Evolutionary conservation across 108 stramenopile genomes (phyloP).

Genomic region (Fragilaria radians): DNA sequence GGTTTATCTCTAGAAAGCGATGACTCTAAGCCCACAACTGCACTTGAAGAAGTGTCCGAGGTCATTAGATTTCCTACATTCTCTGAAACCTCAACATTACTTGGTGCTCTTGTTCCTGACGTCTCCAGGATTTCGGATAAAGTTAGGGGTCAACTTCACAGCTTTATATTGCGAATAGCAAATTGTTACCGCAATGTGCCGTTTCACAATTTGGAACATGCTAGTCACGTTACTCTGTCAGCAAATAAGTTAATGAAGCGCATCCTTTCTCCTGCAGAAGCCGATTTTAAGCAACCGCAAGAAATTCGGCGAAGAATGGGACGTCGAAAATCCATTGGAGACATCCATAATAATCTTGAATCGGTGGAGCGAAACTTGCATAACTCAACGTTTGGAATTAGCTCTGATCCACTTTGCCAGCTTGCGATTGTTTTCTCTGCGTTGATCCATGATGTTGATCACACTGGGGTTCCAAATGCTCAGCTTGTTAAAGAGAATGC

Average conservation of each 20-base stretch:
- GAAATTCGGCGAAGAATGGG: neutral
- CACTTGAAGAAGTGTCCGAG: neutral
- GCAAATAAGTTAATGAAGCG: constrained; percentile 21
- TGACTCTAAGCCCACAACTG: neutral
- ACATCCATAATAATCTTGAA: neutral
- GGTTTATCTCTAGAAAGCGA: neutral
- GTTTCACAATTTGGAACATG: constrained; percentile 43
- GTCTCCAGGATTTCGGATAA: neutral
- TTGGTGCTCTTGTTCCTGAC: neutral
- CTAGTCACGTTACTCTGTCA: constrained; percentile 25
- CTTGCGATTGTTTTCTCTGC: constrained; percentile 24
- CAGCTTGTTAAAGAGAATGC: constrained; percentile 17
- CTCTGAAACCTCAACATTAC: neutral
- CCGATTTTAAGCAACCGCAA: neutral
- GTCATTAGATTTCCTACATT: neutral
- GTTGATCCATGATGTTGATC: constrained; percentile 29
- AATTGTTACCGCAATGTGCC: constrained; percentile 23
- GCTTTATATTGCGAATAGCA: constrained; percentile 4
- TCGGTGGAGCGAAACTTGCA: neutral
- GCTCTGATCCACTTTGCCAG: constrained; percentile 16
- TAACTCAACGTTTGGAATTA: constrained; percentile 19
- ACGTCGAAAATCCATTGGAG: neutral
- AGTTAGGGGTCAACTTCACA: constrained; percentile 5
- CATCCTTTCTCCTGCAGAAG: constrained; percentile 9
- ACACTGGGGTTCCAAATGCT: constrained; percentile 22